Percentiles rank a stretch among this genome's conserved stretches.
Evolutionary conservation across 23 red algal genomes (phyloP).

Genomic region (Gracilaria vermiculophylla): DNA sequence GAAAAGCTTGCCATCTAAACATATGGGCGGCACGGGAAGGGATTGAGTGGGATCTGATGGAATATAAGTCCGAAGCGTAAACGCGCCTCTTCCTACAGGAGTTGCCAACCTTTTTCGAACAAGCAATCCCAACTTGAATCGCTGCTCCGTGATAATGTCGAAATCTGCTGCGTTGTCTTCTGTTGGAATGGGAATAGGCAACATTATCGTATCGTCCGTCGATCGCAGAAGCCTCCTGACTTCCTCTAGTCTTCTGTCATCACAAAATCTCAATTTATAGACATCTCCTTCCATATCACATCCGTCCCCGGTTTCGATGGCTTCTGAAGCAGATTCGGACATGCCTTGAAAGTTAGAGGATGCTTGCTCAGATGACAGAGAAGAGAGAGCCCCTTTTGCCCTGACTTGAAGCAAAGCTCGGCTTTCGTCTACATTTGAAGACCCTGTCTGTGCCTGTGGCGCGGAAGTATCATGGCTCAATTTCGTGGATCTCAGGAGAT

Average conservation of each 20-base stretch:
- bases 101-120: conserved; percentile 74
- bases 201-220: conserved; percentile 62
- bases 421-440: neutral
- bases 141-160: conserved; percentile 39
- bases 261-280: conserved; percentile 64
- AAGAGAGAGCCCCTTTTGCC: conserved; percentile 11
- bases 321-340: neutral
- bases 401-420: conserved; percentile 44
- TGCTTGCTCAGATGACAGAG: neutral
- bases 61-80: conserved; percentile 78
- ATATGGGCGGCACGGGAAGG: conserved; percentile 74
- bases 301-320: conserved; percentile 29
- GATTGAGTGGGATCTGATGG: conserved; percentile 75
- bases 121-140: conserved; percentile 12
- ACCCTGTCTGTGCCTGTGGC: neutral
- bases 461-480: neutral
- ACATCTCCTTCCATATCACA: conserved; percentile 75
- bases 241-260: conserved; percentile 68
- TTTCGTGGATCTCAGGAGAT: conserved; percentile 26
- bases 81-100: conserved; percentile 87
- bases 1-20: conserved; percentile 36
- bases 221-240: conserved; percentile 84
- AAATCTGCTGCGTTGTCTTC: conserved; percentile 14
- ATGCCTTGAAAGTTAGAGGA: neutral
- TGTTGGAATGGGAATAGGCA: conserved; percentile 4